Conservation (phyloP, 768 basidiomycete genomes). For the Xerocomus potaroensis region DNA sequence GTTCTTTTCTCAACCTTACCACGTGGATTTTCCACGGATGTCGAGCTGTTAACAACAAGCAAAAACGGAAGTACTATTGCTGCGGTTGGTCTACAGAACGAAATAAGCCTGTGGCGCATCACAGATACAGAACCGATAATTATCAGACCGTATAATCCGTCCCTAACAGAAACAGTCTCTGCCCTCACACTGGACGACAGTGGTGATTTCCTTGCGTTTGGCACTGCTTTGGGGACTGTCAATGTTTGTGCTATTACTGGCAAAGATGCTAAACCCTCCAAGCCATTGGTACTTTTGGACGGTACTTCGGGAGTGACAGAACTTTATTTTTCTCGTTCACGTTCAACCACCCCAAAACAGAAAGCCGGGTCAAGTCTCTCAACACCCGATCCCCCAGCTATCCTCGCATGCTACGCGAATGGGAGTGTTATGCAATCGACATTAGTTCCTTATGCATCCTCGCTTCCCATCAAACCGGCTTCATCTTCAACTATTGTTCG, state of each 20-base stretch:
- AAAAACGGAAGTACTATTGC: constrained; percentile 60
- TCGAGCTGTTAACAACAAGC: constrained; percentile 75
- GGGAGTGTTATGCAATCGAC: constrained; percentile 55
- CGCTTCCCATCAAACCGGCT: constrained; percentile 42
- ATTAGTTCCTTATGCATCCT: constrained; percentile 16
- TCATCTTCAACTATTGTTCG: constrained; percentile 41
- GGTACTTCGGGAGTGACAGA: constrained; percentile 50
- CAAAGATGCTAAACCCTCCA: constrained; percentile 33
- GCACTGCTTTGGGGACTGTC: constrained; percentile 63
- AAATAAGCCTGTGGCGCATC: constrained; percentile 65
- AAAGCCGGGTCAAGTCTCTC: constrained; percentile 14
- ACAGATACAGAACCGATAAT: constrained; percentile 37
- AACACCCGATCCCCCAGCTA: constrained; percentile 14
- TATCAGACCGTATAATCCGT: constrained; percentile 46
- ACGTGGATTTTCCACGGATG: constrained; percentile 77
- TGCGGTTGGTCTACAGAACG: constrained; percentile 75
- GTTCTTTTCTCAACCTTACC: constrained; percentile 67
- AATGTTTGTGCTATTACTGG: constrained; percentile 56
- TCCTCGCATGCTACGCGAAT: constrained; percentile 56
- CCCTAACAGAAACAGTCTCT: constrained; percentile 47
- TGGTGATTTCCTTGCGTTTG: constrained; percentile 65
- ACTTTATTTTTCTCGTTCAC: constrained; percentile 40
- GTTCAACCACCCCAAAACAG: constrained; percentile 11
- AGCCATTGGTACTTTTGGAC: constrained; percentile 40
- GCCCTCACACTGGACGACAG: constrained; percentile 58